Percentiles rank a stretch among this genome's conserved stretches.
phyloP scores from a whole-genome alignment of 495 filamentous ascomycete genomes.

The Penicillium paxilli region DNA sequence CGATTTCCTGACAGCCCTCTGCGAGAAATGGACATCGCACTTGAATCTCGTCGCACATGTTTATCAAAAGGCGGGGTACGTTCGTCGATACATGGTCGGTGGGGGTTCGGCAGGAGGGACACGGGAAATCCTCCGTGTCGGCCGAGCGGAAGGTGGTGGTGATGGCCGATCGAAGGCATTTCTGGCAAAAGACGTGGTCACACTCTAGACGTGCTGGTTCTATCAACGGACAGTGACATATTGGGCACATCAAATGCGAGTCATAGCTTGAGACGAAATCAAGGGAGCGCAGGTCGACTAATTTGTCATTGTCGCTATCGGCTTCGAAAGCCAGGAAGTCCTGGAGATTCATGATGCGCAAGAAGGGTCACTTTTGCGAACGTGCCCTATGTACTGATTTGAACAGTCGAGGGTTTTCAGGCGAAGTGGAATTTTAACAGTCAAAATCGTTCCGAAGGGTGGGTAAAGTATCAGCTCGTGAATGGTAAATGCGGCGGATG shows the following conservation, averaged over 20 bases:
- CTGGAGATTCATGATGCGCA: slow-evolving; percentile 31
- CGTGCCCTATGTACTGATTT: neutral
- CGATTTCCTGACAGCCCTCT: slow-evolving; percentile 62
- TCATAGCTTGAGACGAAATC: slow-evolving; percentile 71
- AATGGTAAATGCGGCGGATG: slow-evolving; percentile 11
- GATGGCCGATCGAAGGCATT: slow-evolving; percentile 65
- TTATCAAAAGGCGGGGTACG: slow-evolving; percentile 55
- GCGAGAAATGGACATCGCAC: slow-evolving; percentile 68
- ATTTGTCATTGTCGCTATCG: slow-evolving; percentile 25
- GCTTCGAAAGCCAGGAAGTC: slow-evolving; percentile 38
- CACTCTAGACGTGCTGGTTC: slow-evolving; percentile 71
- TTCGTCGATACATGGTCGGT: slow-evolving; percentile 36
- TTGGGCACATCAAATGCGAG: slow-evolving; percentile 78
- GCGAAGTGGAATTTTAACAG: neutral
- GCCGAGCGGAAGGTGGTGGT: slow-evolving; percentile 37
- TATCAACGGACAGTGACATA: slow-evolving; percentile 76
- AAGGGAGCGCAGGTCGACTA: slow-evolving; percentile 66
- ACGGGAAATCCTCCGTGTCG: slow-evolving; percentile 42
- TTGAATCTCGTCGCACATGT: slow-evolving; percentile 72
- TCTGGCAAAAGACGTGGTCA: slow-evolving; percentile 74
- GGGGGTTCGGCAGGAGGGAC: slow-evolving; percentile 47
- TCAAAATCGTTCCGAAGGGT: neutral
- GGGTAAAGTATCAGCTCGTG: slow-evolving; percentile 13
- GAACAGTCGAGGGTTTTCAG: neutral
- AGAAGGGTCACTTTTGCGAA: too few relatives aligned